phyloP scores from a whole-genome alignment of 768 basidiomycete species.

The Boletellus ananiceps region DNA sequence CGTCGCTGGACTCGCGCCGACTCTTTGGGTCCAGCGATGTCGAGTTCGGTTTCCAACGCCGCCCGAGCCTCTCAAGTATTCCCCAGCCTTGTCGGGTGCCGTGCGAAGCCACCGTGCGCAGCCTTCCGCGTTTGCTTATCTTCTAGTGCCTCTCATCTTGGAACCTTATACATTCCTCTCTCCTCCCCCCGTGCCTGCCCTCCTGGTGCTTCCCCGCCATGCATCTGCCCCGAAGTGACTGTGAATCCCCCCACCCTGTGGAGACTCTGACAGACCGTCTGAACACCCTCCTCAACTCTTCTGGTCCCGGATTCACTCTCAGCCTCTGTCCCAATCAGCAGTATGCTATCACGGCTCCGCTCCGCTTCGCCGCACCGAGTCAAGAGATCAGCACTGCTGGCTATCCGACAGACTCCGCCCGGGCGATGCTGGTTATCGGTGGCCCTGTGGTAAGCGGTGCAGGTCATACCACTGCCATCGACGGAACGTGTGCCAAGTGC shows the following conservation, averaged over 20 bases:
- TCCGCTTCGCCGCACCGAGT: conserved; percentile 59
- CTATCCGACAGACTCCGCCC: conserved; percentile 60
- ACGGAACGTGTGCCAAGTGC: conserved; percentile 59
- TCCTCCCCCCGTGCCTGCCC: no score
- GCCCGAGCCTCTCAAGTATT: no score
- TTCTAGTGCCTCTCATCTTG: no score
- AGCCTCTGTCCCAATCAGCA: conserved; percentile 57
- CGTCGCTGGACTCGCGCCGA: no score
- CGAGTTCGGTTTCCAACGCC: no score
- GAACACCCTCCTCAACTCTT: conserved; percentile 58
- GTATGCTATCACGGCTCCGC: conserved; percentile 62
- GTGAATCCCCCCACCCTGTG: conserved; percentile 47
- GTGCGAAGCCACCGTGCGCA: no score
- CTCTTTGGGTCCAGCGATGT: no score
- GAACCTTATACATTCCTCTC: no score
- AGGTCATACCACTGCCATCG: conserved; percentile 69
- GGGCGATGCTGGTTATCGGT: conserved; percentile 66
- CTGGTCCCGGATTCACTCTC: conserved; percentile 63
- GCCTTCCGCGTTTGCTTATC: no score
- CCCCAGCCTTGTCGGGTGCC: no score
- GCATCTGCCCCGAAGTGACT: conserved; percentile 1
- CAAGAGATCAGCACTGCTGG: conserved; percentile 82
- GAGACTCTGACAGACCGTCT: conserved; percentile 63
- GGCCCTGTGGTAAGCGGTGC: conserved; percentile 28
- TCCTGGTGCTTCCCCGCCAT: not conserved